Percentiles rank a stretch among this genome's conserved stretches.
Conservation (phyloP, 257 asterid species). For the Gynochthodes officinalis region DNA sequence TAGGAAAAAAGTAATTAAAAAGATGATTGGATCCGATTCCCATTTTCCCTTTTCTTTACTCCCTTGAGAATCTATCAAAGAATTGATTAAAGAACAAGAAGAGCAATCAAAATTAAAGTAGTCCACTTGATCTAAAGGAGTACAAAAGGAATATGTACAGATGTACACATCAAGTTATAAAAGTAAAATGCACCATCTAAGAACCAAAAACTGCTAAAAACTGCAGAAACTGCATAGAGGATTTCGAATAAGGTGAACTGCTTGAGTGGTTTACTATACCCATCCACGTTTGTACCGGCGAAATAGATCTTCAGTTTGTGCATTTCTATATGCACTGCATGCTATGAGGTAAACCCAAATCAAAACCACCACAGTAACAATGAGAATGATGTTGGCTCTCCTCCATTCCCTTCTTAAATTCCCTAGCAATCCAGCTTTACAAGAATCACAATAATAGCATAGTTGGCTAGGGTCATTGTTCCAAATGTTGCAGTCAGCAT, state of each 20-base stretch:
- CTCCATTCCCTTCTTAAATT: constrained; percentile 80
- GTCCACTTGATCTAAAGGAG: neutral
- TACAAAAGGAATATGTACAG: constrained; percentile 19
- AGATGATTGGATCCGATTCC: constrained; percentile 14
- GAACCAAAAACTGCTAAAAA: too few relatives aligned
- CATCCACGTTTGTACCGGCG: constrained; percentile 60
- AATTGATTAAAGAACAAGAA: neutral
- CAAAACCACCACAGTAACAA: constrained; percentile 61
- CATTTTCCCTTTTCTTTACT: neutral
- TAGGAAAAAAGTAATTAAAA: neutral
- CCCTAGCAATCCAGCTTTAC: constrained; percentile 84
- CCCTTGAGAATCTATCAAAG: neutral
- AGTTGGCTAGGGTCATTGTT: constrained; percentile 64
- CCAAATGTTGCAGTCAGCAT: constrained; percentile 65
- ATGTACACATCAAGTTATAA: constrained; percentile 1
- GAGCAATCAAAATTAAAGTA: neutral
- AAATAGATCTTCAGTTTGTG: constrained; percentile 69
- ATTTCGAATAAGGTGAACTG: too few relatives aligned
- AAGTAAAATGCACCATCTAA: neutral
- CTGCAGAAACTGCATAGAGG: neutral
- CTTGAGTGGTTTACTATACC: constrained; percentile 26
- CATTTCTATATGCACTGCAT: constrained; percentile 81
- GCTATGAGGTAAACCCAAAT: constrained; percentile 68
- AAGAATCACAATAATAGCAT: constrained; percentile 75
- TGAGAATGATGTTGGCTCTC: constrained; percentile 63